Conservation (phyloP, 768 basidiomycete genomes). For the Xerocomellus amylosporus region DNA sequence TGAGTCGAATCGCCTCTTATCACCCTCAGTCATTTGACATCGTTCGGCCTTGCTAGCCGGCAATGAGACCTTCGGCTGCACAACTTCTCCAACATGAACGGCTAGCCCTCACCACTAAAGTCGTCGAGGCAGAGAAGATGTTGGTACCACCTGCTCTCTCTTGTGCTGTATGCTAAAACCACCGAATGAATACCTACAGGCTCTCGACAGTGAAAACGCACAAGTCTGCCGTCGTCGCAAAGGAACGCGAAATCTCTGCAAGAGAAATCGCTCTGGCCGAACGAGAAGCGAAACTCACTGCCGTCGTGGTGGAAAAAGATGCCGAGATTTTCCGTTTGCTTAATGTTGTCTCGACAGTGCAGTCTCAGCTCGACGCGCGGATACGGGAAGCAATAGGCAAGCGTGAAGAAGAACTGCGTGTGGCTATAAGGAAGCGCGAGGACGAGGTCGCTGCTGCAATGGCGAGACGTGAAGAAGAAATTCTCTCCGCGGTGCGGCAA, state of each 20-base stretch:
- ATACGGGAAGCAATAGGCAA: constrained; percentile 56
- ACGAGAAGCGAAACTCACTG: constrained; percentile 50
- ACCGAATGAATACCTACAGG: constrained; percentile 36
- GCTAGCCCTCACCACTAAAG: constrained; percentile 64
- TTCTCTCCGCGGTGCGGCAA: constrained; percentile 61
- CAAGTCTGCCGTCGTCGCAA: constrained; percentile 49
- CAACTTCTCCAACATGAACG: constrained; percentile 82
- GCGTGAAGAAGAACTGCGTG: constrained; percentile 68
- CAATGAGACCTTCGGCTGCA: constrained; percentile 80
- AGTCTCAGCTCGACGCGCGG: constrained; percentile 42
- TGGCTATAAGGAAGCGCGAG: constrained; percentile 63
- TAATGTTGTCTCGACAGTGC: constrained; percentile 38
- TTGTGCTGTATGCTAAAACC: background rate
- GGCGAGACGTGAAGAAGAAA: constrained; percentile 64
- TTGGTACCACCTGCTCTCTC: constrained; percentile 29
- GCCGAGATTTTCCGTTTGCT: constrained; percentile 53
- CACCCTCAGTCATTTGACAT: background rate
- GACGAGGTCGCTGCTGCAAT: constrained; percentile 67
- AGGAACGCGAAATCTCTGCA: constrained; percentile 61
- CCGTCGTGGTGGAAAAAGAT: constrained; percentile 55
- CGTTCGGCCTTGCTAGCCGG: constrained; percentile 49
- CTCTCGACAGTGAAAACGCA: constrained; percentile 63
- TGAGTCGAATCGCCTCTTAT: constrained; percentile 34
- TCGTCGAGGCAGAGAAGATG: constrained; percentile 79
- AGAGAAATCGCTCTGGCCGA: constrained; percentile 57